Evolutionary conservation across 2,329 filamentous ascomycete genomes (phyloP).

Genomic region (Raffaelea arxii): DNA sequence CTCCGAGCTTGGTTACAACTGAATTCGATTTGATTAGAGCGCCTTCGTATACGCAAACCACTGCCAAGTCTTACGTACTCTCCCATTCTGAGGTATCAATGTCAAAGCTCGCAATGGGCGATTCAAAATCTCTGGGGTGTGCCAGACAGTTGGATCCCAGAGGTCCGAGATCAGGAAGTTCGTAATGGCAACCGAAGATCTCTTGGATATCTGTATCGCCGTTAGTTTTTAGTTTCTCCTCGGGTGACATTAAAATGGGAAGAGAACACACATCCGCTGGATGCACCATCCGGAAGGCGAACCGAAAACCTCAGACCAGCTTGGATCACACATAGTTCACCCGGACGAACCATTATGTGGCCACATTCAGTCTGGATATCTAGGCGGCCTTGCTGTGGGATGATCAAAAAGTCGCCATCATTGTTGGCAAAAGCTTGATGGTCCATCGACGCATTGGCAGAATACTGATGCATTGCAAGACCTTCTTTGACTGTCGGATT

Average conservation of each 20-base stretch:
- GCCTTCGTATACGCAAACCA: too few relatives aligned
- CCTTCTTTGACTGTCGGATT: constrained; percentile 39
- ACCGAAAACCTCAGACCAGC: constrained; percentile 53
- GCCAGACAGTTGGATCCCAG: constrained; percentile 58
- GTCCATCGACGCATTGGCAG: constrained; percentile 35
- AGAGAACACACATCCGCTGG: too few relatives aligned
- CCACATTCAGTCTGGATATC: constrained; percentile 62
- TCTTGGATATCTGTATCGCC: too few relatives aligned
- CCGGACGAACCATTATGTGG: constrained; percentile 44
- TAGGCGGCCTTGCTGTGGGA: constrained; percentile 54
- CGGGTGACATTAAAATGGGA: too few relatives aligned
- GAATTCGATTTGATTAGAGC: too few relatives aligned
- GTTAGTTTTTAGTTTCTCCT: too few relatives aligned
- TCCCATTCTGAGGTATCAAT: constrained; percentile 29
- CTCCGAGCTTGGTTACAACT: too few relatives aligned
- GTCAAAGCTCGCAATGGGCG: constrained; percentile 49
- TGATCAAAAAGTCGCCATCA: too few relatives aligned
- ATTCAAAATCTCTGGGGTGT: constrained; percentile 55
- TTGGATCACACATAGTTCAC: constrained; percentile 58
- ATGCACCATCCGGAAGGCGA: constrained; percentile 28
- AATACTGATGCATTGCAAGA: constrained; percentile 36
- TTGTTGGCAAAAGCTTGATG: constrained; percentile 40
- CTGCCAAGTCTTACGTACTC: too few relatives aligned
- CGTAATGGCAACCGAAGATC: constrained; percentile 55
- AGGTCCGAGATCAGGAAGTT: constrained; percentile 57